phyloP scores from a whole-genome alignment of 805 yeast species.

The Tetrapisispora iriomotensis region DNA sequence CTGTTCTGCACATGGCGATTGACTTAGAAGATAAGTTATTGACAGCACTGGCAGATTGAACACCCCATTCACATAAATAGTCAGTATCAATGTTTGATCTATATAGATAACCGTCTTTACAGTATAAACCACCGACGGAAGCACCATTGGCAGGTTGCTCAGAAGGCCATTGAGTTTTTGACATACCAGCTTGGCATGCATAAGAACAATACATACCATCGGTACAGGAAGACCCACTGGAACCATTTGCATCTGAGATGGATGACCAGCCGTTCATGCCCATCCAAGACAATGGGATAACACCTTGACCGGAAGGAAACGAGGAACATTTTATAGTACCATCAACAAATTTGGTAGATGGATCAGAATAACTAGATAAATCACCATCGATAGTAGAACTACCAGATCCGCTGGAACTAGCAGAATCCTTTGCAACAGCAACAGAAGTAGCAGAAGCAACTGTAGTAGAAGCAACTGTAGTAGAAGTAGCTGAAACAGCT shows the following conservation, averaged over 20 bases:
- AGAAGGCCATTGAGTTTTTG: slow-evolving; percentile 96
- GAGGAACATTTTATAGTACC: slow-evolving; percentile 59
- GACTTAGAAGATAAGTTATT: slow-evolving; percentile 45
- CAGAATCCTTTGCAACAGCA: slow-evolving; percentile 17
- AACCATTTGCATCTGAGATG: slow-evolving; percentile 33
- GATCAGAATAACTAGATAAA: slow-evolving; percentile 43
- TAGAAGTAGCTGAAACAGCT: slow-evolving; percentile 18
- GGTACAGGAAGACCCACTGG: slow-evolving; percentile 54
- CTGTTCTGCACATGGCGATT: slow-evolving; percentile 94
- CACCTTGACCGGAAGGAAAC: slow-evolving; percentile 73
- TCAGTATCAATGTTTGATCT: slow-evolving; percentile 59
- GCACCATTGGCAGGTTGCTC: slow-evolving; percentile 81
- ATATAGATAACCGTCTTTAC: slow-evolving; percentile 79
- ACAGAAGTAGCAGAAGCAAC: slow-evolving; percentile 18
- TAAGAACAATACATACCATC: slow-evolving; percentile 95
- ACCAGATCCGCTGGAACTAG: slow-evolving; percentile 26
- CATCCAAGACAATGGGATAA: slow-evolving; percentile 48
- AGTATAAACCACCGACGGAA: slow-evolving; percentile 85
- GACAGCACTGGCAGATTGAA: slow-evolving; percentile 55
- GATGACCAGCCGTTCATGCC: slow-evolving; percentile 43
- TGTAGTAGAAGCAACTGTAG: slow-evolving; percentile 12
- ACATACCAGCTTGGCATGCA: slow-evolving; percentile 98
- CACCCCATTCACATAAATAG: slow-evolving; percentile 85
- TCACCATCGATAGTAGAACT: slow-evolving; percentile 41
- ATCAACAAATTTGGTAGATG: slow-evolving; percentile 52